Evolutionary conservation across 1,139 yeast species (phyloP).

Genomic region (Yamadazyma spencermartinsiae): DNA sequence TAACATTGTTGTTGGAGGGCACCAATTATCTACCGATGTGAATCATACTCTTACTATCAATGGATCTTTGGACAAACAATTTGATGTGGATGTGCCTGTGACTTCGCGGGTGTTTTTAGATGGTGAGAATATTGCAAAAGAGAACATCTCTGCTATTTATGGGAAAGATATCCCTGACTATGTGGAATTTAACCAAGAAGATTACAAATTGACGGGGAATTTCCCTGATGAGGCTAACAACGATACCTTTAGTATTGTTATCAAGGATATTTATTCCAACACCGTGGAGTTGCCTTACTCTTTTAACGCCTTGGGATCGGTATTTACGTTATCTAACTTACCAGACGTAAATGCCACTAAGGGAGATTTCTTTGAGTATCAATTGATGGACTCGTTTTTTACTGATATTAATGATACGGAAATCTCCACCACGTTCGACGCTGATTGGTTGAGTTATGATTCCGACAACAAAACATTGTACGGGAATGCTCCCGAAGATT

Average conservation of each 20-base stretch:
- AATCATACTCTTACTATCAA: constrained; percentile 56
- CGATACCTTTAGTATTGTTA: constrained; percentile 53
- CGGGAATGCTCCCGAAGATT: constrained; percentile 67
- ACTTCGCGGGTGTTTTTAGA: constrained; percentile 61
- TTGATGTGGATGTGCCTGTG: constrained; percentile 61
- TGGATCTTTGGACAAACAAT: constrained; percentile 61
- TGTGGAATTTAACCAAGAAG: constrained; percentile 47
- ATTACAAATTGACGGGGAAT: constrained; percentile 55
- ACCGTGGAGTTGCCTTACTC: constrained; percentile 58
- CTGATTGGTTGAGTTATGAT: constrained; percentile 68
- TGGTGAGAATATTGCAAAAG: constrained; percentile 42
- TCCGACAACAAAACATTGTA: constrained; percentile 60
- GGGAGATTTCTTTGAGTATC: constrained; percentile 57
- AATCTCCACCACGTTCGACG: constrained; percentile 42
- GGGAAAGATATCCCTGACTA: constrained; percentile 58
- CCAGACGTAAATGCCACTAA: constrained; percentile 67
- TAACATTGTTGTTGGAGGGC: constrained; percentile 82
- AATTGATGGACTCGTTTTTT: constrained; percentile 53
- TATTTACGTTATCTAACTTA: constrained; percentile 54
- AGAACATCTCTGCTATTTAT: constrained; percentile 56
- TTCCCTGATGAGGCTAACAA: constrained; percentile 49
- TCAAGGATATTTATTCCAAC: constrained; percentile 66
- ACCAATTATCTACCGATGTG: constrained; percentile 66
- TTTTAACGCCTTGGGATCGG: constrained; percentile 45
- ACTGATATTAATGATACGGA: constrained; percentile 53